phyloP scores from a whole-genome alignment of 495 filamentous ascomycete species.

The Aspergillus coremiiformis region DNA sequence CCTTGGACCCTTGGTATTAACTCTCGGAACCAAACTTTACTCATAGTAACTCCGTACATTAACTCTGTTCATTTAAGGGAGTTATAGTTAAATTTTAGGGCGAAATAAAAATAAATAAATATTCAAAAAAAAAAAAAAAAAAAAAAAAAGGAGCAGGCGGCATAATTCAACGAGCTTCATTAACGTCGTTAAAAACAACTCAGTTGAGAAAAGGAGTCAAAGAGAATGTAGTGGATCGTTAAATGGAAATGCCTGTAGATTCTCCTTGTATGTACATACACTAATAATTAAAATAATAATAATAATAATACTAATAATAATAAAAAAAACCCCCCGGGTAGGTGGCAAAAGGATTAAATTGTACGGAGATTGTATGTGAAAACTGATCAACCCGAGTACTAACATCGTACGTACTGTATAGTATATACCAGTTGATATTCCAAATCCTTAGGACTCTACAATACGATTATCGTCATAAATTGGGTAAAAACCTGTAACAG shows the following conservation, averaged over 20 bases:
- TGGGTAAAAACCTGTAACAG: background rate
- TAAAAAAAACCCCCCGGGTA: background rate
- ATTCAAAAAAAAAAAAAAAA: background rate
- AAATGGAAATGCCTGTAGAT: background rate
- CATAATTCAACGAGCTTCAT: background rate
- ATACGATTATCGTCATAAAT: background rate
- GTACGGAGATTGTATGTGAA: too few relatives aligned
- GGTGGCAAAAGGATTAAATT: background rate
- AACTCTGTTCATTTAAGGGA: background rate
- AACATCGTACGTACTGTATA: too few relatives aligned
- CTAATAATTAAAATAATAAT: too few relatives aligned
- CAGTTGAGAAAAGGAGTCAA: background rate
- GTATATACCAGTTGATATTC: too few relatives aligned
- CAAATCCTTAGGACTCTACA: too few relatives aligned
- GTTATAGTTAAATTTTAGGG: background rate
- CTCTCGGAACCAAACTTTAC: constrained; percentile 7
- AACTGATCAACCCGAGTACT: too few relatives aligned
- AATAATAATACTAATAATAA: too few relatives aligned
- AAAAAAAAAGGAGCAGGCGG: background rate
- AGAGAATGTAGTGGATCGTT: background rate
- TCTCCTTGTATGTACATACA: too few relatives aligned
- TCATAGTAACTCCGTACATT: background rate
- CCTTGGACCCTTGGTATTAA: background rate
- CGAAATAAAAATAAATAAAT: too few relatives aligned
- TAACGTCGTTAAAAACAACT: background rate